Evolutionary conservation across 805 yeast genomes (phyloP), one percentile per base, ranked within the genome.

Genomic region (Metschnikowia drakensbergensis): DNA sequence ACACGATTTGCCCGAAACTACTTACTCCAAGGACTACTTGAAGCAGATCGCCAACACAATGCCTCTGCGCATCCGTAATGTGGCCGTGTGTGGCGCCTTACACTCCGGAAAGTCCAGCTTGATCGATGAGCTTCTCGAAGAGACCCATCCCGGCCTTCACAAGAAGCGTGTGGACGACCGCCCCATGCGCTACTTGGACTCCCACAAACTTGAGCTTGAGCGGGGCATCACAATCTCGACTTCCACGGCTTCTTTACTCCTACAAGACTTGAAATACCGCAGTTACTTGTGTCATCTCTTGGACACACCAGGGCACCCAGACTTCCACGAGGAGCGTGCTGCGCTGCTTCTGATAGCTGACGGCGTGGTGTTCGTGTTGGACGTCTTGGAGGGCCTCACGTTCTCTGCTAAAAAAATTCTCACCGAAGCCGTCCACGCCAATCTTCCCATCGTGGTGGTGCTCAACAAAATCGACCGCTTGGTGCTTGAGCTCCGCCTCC

Each of bases 221-320:
- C 69, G 97, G 51, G 91, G 90, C 0, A 54, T 88, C 5, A 74
- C 95, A 1, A 74, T 88, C 11, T 83, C 83, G 57, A 45, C 84
- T 1, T 68, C 84, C 1, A 82, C 88, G 0, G 74, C 86, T 54
- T 70, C 92, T 0, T 55, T 88, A 7, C 62, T 91, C 5, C 63
- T 84, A 11, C 79, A 77, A 0, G 80, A 81, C 59, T 52, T 79
- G 28, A 66, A 66, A 11, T 66, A 63, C 10, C 80, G 77, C 52
- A 83, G 96, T 0, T 65, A 69, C 13, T 79, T 80, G 0, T 58
- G 83, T 22, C 88, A 86, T 58, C 52, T 91, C 0, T 54, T 89
- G 0, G 99, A 95, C 59, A 73, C 96, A 0, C 99, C 99, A 0
- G 99, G 99, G 0, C 98, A 94, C 65, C 77, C 80, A 0, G 84